These are phyloP conservation scores for Rhodotorula sphaerocarpa DNA, from an alignment of 768 basidiomycete genomes.

Conservation along the genomic window DNA sequence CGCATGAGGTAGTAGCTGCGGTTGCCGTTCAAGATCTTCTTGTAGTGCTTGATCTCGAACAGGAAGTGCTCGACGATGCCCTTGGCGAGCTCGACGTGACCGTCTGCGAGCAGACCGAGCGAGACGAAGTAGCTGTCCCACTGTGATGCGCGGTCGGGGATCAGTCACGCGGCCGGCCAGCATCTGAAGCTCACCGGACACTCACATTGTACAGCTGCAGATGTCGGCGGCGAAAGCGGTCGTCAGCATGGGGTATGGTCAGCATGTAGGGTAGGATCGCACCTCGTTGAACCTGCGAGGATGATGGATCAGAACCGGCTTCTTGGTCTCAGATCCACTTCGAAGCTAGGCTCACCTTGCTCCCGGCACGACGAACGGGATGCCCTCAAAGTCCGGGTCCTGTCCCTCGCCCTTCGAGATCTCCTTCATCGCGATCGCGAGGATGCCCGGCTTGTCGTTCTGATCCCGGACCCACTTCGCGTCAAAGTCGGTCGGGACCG, in stretches of 20 bases:
- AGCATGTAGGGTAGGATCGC: slow-evolving; percentile 34
- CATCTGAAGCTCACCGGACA: no score
- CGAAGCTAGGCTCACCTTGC: slow-evolving; percentile 48
- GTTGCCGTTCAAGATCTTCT: slow-evolving; percentile 78
- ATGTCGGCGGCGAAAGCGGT: not conserved
- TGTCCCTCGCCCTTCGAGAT: slow-evolving; percentile 69
- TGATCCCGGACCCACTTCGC: slow-evolving; percentile 81
- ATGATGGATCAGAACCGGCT: no score
- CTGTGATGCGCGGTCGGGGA: no score
- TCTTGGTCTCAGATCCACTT: no score
- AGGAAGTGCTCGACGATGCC: slow-evolving; percentile 99
- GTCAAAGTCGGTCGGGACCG: slow-evolving; percentile 76
- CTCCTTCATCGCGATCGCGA: slow-evolving; percentile 91
- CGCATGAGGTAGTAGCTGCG: slow-evolving; percentile 72
- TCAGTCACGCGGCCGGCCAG: no score
- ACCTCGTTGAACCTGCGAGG: slow-evolving; percentile 94
- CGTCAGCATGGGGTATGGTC: not conserved
- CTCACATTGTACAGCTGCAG: slow-evolving; percentile 35
- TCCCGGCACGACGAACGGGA: slow-evolving; percentile 95
- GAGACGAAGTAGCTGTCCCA: slow-evolving; percentile 79
- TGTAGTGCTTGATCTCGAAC: slow-evolving; percentile 78
- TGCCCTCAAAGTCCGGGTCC: slow-evolving; percentile 63
- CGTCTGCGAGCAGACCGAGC: slow-evolving; percentile 88
- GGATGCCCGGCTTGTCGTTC: slow-evolving; percentile 85
- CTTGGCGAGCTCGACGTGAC: slow-evolving; percentile 85